phyloP scores from a whole-genome alignment of 768 basidiomycete genomes.

The Neoboletus subvelutipes region DNA sequence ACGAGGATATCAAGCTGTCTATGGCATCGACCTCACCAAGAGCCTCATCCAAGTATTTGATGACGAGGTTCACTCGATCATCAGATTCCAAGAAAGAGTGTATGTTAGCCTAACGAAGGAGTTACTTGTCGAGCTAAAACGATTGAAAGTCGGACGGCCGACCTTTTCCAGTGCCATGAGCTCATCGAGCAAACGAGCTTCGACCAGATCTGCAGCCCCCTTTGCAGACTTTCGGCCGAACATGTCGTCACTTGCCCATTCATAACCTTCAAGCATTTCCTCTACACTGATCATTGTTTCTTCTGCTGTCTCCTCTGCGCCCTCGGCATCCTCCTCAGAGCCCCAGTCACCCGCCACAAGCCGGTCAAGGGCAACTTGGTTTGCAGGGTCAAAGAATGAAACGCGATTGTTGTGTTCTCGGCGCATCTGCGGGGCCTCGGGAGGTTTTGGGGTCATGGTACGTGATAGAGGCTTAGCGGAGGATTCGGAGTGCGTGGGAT shows the following conservation, averaged over 20 bases:
- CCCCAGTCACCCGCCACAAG: constrained; percentile 51
- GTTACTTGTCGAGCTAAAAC: constrained; percentile 1
- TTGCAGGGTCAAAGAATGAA: constrained; percentile 79
- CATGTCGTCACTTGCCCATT: constrained; percentile 88
- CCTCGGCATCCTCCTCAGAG: constrained; percentile 50
- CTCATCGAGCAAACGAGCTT: constrained; percentile 86
- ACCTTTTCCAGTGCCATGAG: constrained; percentile 93
- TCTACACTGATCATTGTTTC: constrained; percentile 90
- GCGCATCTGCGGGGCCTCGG: constrained; percentile 39
- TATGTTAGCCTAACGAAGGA: constrained; percentile 69
- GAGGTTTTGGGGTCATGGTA: constrained; percentile 30
- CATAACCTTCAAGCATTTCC: constrained; percentile 98
- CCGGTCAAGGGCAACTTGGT: constrained; percentile 72
- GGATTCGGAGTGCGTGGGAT: constrained; percentile 20
- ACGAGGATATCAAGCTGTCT: constrained; percentile 86
- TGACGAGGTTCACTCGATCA: constrained; percentile 80
- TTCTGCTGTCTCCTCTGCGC: constrained; percentile 72
- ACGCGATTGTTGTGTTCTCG: constrained; percentile 67
- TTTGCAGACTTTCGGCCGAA: constrained; percentile 60
- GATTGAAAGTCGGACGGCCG: constrained; percentile 9
- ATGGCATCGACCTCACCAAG: constrained; percentile 85
- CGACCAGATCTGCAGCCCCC: constrained; percentile 88
- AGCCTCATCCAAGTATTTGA: constrained; percentile 89
- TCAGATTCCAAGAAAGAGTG: constrained; percentile 97
- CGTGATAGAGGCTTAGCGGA: constrained; percentile 29